A percentile compares a stretch with the other conserved stretches of the same genome.
phyloP scores from a whole-genome alignment of 164 flowering plant genomes.

The Warburgia ugandensis region DNA sequence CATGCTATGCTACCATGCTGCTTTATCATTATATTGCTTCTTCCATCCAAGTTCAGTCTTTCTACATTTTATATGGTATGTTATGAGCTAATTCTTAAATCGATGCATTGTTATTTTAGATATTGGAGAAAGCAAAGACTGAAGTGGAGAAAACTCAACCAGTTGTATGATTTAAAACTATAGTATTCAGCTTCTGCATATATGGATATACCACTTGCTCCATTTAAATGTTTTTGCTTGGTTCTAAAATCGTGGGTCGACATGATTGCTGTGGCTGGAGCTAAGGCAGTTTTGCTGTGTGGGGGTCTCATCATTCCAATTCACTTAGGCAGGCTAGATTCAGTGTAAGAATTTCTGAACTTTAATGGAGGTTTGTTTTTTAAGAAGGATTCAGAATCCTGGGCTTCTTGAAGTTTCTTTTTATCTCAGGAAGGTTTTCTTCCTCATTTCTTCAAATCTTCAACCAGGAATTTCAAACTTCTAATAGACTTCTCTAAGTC shows the following conservation, averaged over 20 bases:
- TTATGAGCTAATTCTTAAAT: constrained; percentile 27
- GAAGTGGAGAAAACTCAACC: constrained; percentile 44
- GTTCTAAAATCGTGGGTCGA: constrained; percentile 81
- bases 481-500: not conserved
- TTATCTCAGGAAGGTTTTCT: too few relatives aligned
- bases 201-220: not conserved
- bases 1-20: not conserved
- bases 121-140: constrained; percentile 65
- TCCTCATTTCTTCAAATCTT: not conserved
- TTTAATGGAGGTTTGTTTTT: not conserved
- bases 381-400: too few relatives aligned
- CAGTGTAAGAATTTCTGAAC: constrained; percentile 33
- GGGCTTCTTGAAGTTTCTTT: too few relatives aligned
- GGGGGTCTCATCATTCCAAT: constrained; percentile 82
- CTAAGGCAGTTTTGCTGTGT: constrained; percentile 80
- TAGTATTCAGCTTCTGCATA: not conserved
- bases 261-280: constrained; percentile 83
- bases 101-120: constrained; percentile 43
- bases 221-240: not conserved
- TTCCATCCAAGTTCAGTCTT: constrained; percentile 7
- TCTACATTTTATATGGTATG: constrained; percentile 6
- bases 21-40: not conserved
- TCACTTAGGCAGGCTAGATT: constrained; percentile 69
- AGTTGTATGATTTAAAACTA: constrained; percentile 32
- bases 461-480: not conserved